Base-by-base conservation (phyloP, 179 eudicot species). In the Drosera spatulata region DNA sequence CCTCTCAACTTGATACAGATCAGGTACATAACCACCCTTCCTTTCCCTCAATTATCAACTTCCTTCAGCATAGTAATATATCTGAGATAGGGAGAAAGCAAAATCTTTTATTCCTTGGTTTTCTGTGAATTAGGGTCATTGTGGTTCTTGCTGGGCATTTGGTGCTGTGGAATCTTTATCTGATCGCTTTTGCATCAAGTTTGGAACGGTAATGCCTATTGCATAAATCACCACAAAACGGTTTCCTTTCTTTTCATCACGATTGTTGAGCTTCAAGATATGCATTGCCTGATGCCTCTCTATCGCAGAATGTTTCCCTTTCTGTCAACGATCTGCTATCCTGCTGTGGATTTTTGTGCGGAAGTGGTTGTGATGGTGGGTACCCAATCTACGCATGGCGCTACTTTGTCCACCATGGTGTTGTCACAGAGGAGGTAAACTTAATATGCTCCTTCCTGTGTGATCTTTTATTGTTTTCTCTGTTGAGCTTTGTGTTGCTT, bases 101-200 rank as follows among this genome's bases (percentile, higher is more conserved):
- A 22, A 22, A 22, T 1, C 33, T 22, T 22, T 0, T 0, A 22
- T 0, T 22, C 33, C 33, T 1, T 22, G 33, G 1, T 22, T 22
- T 22, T 58, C 39, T 51, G 53, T 56, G 14, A 47, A 37, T 62
- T 75, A 88, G 95, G 97, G 97, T 60, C 97, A 91, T 60, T 91
- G 97, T 75, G 97, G 97, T 77, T 88, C 97, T 60, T 88, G 97
- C 60, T 91, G 97, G 97, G 96, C 97, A 56, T 91, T 88, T 76
- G 97, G 85, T 68, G 96, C 97, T 50, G 97, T 88, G 51, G 97
- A 91, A 77, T 70, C 91, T 9, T 78, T 91, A 43, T 80, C 94
- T 55, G 97, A 91, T 63, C 88, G 96, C 14, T 91, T 91, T 72
- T 91, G 96, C 72, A 76, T 82, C 55, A 83, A 84, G 45, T 82